Conservation (phyloP, 768 basidiomycete species). For the Pulveroboletus ravenelii region DNA sequence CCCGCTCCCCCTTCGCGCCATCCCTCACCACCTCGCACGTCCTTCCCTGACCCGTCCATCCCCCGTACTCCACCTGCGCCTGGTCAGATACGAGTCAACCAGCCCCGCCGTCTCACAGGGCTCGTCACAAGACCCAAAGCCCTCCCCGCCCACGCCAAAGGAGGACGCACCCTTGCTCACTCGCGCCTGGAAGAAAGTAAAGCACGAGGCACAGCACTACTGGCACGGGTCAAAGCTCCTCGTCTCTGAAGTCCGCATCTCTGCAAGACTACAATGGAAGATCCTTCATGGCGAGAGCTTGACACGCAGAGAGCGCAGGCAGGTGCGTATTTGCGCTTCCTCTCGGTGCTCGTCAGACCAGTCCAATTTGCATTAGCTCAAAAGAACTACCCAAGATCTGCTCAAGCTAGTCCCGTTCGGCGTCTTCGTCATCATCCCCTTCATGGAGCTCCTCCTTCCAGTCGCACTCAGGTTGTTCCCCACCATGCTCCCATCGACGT, state of each 20-base stretch:
- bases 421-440: conserved; percentile 92
- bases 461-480: conserved; percentile 97
- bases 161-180: conserved; percentile 45
- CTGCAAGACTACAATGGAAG: conserved; percentile 82
- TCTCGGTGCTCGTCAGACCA: conserved; percentile 2
- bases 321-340: conserved; percentile 45
- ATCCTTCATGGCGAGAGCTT: conserved; percentile 86
- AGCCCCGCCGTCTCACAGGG: conserved; percentile 9
- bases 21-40: conserved; percentile 8
- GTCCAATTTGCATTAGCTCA: conserved; percentile 52
- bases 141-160: conserved; percentile 46
- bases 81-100: conserved; percentile 13
- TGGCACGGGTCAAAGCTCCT: conserved; percentile 96
- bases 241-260: conserved; percentile 91
- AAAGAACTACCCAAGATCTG: conserved; percentile 89
- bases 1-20: conserved; percentile 1
- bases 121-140: conserved; percentile 39
- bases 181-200: conserved; percentile 86
- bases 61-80: conserved; percentile 7
- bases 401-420: conserved; percentile 92
- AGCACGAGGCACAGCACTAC: conserved; percentile 94
- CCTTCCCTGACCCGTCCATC: conserved; percentile 26
- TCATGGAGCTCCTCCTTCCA: conserved; percentile 96
- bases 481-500: conserved; percentile 97
- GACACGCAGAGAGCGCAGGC: conserved; percentile 89